Conservation (phyloP, 768 basidiomycete genomes). For the Gloeophyllum trabeum region DNA sequence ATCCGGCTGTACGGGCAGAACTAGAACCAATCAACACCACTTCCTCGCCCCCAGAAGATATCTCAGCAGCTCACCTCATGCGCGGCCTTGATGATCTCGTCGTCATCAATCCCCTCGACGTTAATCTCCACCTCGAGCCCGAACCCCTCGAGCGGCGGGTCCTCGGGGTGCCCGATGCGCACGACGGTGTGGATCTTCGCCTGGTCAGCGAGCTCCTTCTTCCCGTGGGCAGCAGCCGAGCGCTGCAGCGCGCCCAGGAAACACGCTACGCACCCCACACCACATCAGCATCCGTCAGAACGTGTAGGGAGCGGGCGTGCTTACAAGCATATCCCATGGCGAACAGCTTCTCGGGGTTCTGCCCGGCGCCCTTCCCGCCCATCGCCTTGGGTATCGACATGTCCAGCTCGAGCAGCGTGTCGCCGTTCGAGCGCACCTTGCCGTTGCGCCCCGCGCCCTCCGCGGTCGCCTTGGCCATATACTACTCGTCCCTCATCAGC, state of each 20-base stretch:
- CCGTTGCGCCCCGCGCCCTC: not conserved
- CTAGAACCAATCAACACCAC: too few relatives aligned
- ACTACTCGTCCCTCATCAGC: too few relatives aligned
- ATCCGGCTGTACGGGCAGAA: slow-evolving; percentile 3
- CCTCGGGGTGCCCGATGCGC: slow-evolving; percentile 6
- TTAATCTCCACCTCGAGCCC: slow-evolving; percentile 9
- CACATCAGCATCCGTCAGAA: slow-evolving; percentile 2
- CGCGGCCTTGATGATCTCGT: slow-evolving; percentile 7
- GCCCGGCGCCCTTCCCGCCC: slow-evolving; percentile 10
- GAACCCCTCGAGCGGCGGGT: slow-evolving; percentile 6
- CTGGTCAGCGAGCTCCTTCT: slow-evolving; percentile 3
- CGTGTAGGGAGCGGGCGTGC: not conserved
- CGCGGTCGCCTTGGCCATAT: not conserved
- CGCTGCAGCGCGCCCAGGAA: slow-evolving; percentile 12
- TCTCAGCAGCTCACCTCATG: slow-evolving; percentile 6
- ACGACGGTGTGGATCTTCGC: slow-evolving; percentile 9
- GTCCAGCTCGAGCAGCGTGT: slow-evolving; percentile 6
- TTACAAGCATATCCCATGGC: slow-evolving; percentile 9
- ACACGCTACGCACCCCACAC: slow-evolving; percentile 5
- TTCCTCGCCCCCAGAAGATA: not conserved
- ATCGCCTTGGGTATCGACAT: slow-evolving; percentile 8
- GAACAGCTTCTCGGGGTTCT: slow-evolving; percentile 14
- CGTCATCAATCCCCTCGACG: slow-evolving; percentile 9
- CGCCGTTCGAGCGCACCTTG: not conserved
- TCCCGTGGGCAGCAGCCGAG: slow-evolving; percentile 1